Evolutionary conservation across 331 rosid genomes (phyloP).

Genomic region (Malus hybrid): DNA sequence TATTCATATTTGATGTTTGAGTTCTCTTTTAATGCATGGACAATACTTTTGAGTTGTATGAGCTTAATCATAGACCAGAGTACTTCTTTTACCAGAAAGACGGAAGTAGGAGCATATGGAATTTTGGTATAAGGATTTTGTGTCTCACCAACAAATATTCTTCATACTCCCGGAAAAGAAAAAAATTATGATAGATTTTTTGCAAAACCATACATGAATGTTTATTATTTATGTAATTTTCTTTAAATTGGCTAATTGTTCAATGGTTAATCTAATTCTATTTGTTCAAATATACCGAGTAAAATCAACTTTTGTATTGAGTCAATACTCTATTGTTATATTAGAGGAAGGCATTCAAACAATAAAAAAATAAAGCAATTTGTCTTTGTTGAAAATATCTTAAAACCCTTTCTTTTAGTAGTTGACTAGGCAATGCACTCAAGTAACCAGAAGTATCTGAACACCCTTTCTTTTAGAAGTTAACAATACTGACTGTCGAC

Average conservation of each 20-base stretch:
- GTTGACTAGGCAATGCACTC: no score
- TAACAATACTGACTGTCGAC: not conserved
- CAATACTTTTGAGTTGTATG: not conserved
- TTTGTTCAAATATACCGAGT: not conserved
- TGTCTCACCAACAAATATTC: not conserved
- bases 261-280: not conserved
- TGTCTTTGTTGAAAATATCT: not conserved
- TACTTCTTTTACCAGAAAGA: not conserved
- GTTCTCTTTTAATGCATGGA: not conserved
- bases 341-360: not conserved
- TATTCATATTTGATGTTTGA: not conserved
- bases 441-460: not conserved
- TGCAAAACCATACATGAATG: not conserved
- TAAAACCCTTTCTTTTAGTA: not conserved
- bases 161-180: not conserved
- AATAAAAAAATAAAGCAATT: not conserved
- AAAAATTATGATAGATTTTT: not conserved
- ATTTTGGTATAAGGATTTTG: not conserved
- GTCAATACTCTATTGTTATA: not conserved
- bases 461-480: not conserved
- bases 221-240: not conserved
- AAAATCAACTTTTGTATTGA: not conserved
- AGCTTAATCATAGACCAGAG: not conserved
- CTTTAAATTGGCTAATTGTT: not conserved
- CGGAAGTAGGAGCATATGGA: not conserved